Conservation (phyloP, 2,329 filamentous ascomycete genomes). For the Helotiales sp. region DNA sequence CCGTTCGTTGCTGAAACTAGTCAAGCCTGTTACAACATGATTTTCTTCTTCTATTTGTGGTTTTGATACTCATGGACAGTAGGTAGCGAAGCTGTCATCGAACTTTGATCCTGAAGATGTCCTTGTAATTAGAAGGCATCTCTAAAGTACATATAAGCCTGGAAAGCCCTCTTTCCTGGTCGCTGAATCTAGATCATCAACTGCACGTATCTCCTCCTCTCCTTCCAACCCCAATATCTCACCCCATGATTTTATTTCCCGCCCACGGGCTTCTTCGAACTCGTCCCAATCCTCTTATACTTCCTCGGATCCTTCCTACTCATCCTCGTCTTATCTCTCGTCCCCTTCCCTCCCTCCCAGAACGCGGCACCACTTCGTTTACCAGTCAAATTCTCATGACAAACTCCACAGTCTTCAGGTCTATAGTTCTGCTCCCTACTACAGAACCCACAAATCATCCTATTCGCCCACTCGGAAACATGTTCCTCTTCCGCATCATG, state of each 20-base stretch:
- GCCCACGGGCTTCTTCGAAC: constrained; percentile 12
- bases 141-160: no score
- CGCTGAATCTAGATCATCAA: no score
- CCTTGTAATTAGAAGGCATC: no score
- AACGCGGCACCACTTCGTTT: constrained; percentile 66
- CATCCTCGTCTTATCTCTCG: constrained; percentile 70
- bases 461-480: constrained; percentile 75
- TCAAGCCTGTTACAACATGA: no score
- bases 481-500: constrained; percentile 74
- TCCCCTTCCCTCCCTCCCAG: constrained; percentile 86
- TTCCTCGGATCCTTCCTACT: constrained; percentile 75
- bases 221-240: background rate
- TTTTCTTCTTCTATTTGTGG: no score
- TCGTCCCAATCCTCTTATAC: constrained; percentile 58
- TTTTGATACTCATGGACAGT: no score
- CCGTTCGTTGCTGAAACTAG: no score
- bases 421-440: constrained; percentile 79
- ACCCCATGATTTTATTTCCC: background rate
- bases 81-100: no score
- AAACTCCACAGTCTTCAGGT: constrained; percentile 74
- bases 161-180: no score
- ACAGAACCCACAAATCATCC: constrained; percentile 82
- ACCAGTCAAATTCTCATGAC: constrained; percentile 68
- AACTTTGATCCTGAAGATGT: no score
- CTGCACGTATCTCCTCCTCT: no score